Conservation (phyloP, 495 filamentous ascomycete genomes). For the Elaphomyces granulatus region DNA sequence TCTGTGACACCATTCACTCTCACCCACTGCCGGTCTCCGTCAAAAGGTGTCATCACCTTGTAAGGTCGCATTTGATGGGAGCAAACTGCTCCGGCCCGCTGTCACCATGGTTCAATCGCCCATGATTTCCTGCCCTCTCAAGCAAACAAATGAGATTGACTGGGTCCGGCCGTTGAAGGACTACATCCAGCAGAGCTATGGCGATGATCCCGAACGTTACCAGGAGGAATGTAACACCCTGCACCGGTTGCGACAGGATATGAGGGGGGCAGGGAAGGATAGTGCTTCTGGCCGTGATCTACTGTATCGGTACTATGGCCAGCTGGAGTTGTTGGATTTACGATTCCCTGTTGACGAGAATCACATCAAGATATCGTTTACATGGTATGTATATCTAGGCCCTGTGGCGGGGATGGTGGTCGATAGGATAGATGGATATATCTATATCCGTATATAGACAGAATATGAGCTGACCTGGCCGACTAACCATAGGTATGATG, state of each 20-base stretch:
- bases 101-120: slow-evolving; percentile 60
- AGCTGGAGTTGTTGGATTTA: slow-evolving; percentile 86
- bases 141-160: slow-evolving; percentile 99
- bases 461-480: too few relatives aligned
- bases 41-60: too few relatives aligned
- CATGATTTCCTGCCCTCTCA: slow-evolving; percentile 85
- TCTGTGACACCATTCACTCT: neutral
- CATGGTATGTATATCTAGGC: too few relatives aligned
- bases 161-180: slow-evolving; percentile 88
- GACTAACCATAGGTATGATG: slow-evolving; percentile 64
- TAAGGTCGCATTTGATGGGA: slow-evolving; percentile 26
- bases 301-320: slow-evolving; percentile 93
- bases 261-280: slow-evolving; percentile 95
- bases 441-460: too few relatives aligned
- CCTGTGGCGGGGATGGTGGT: too few relatives aligned
- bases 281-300: slow-evolving; percentile 88
- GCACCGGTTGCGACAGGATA: slow-evolving; percentile 95
- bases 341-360: slow-evolving; percentile 96
- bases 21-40: slow-evolving; percentile 1
- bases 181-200: slow-evolving; percentile 87
- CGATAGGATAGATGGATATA: too few relatives aligned
- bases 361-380: slow-evolving; percentile 97
- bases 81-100: slow-evolving; percentile 20
- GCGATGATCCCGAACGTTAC: slow-evolving; percentile 92
- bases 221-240: slow-evolving; percentile 86